phyloP scores from a whole-genome alignment of 345 rosid genomes.

The Jatropha curcas region DNA sequence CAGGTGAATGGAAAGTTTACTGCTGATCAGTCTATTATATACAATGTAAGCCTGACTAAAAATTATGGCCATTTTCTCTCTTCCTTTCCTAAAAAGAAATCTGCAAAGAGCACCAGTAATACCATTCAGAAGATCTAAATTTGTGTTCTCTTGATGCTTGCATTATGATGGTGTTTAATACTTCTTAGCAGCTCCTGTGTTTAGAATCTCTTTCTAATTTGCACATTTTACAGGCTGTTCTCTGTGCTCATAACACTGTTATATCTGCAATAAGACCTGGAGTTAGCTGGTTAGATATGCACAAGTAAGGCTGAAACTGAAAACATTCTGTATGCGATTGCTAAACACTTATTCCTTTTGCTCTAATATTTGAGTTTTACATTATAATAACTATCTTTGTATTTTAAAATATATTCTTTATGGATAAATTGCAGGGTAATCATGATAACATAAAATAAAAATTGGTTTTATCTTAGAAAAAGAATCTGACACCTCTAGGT shows the following conservation, averaged over 20 bases:
- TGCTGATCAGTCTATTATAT: constrained; percentile 70
- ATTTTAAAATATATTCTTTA: neutral
- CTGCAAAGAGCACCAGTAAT: neutral
- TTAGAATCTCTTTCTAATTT: constrained; percentile 12
- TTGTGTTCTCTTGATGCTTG: neutral
- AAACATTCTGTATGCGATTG: neutral
- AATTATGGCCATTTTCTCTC: neutral
- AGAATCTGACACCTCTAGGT: neutral
- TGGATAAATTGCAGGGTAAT: too few relatives aligned
- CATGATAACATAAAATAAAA: too few relatives aligned
- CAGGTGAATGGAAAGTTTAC: constrained; percentile 97
- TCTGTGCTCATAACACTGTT: constrained; percentile 82
- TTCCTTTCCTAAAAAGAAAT: neutral
- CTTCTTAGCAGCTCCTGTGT: neutral
- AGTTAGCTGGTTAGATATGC: constrained; percentile 89
- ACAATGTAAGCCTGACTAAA: constrained; percentile 59
- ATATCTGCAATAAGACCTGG: constrained; percentile 83
- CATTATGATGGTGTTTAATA: neutral
- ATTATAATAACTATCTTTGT: neutral
- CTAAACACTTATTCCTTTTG: neutral
- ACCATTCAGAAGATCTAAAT: too few relatives aligned
- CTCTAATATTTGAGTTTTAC: constrained; percentile 9
- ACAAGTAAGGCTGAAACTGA: constrained; percentile 56
- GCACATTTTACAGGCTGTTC: constrained; percentile 62
- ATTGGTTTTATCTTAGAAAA: neutral